Evolutionary conservation across 2,329 filamentous ascomycete species (phyloP).

Genomic region (Fusarium chuoi): DNA sequence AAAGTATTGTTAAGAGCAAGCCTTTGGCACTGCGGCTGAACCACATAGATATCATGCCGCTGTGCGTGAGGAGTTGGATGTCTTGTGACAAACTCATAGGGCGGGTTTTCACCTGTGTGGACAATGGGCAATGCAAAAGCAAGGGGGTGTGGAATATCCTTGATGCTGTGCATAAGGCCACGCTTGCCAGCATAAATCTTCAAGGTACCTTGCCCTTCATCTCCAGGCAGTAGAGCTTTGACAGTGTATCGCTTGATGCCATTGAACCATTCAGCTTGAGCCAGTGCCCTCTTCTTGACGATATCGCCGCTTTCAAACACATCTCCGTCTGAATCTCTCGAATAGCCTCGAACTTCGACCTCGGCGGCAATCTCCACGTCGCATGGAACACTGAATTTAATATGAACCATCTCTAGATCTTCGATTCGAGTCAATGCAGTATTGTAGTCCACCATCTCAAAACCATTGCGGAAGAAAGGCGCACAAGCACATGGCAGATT

Average conservation of each 20-base stretch:
- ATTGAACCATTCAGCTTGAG: slow-evolving; percentile 90
- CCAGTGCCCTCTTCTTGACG: slow-evolving; percentile 84
- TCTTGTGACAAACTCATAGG: slow-evolving; percentile 90
- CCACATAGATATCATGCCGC: slow-evolving; percentile 94
- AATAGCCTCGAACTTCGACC: slow-evolving; percentile 84
- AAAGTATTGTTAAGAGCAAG: slow-evolving; percentile 97
- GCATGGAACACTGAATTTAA: slow-evolving; percentile 86
- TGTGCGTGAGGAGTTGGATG: slow-evolving; percentile 99
- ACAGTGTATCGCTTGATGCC: slow-evolving; percentile 92
- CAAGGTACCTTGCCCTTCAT: slow-evolving; percentile 87
- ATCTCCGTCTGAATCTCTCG: slow-evolving; percentile 88
- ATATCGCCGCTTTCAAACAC: slow-evolving; percentile 91
- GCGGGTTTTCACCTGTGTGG: slow-evolving; percentile 91
- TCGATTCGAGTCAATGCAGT: slow-evolving; percentile 87
- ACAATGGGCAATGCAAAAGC: slow-evolving; percentile 90
- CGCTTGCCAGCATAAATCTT: slow-evolving; percentile 95
- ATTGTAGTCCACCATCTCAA: slow-evolving; percentile 90
- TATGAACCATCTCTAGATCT: slow-evolving; percentile 90
- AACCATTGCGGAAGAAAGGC: slow-evolving; percentile 82
- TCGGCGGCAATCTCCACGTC: slow-evolving; percentile 94
- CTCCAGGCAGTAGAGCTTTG: slow-evolving; percentile 90
- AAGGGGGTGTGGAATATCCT: slow-evolving; percentile 92
- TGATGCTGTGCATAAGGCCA: slow-evolving; percentile 96
- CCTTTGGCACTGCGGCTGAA: slow-evolving; percentile 90
- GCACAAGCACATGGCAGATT: slow-evolving; percentile 88